Evolutionary conservation across 768 basidiomycete species (phyloP), one percentile per base, ranked within the genome.

Genomic region (Chalciporus chontae): DNA sequence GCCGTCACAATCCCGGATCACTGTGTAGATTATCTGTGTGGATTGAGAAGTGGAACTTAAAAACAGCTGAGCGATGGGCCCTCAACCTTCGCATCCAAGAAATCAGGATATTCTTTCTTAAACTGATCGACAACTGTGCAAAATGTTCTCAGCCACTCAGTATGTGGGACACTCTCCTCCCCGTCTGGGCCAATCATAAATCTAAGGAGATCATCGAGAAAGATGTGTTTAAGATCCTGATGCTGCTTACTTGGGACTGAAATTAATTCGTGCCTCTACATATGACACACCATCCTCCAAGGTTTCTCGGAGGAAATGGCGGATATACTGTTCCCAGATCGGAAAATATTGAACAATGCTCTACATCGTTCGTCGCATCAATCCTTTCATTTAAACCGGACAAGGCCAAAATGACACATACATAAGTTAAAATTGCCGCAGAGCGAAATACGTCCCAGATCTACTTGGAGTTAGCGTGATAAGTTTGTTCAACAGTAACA

Each of bases 371-470:
- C 13, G 13, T 50, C 11, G 17, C 19, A 8, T 59, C 40, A 53
- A 42, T 15, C 18, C n/a, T 18, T 7, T 40, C 1, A 26, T 29
- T 29, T 13, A 18, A 11, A 24, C 17, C 10, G 11, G 23, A 13
- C n/a, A 15, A n/a, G 9, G 37, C 11, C 23, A 34, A 43, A 31
- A 23, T 14, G 15, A 67, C 73, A 46, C 73, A 45, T 62, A 84
- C 85, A 14, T 61, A 54, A 18, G 78, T 73, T 0, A 80, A 74
- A 0, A 43, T 24, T 55, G 83, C 83, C 0, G 77, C 82, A 59
- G 71, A 79, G 14, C 59, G 56, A 59, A 91, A 90, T 54, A 87
- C 87, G 39, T 78, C 63, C 88, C 88, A 90, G 42, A 90, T 90
- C 87, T 89, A 50, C 31, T 17, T 34, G 5, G 47, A 32, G 18